Conservation (phyloP, 2,329 filamentous ascomycete genomes). For the Microcyclospora tardicrescens region DNA sequence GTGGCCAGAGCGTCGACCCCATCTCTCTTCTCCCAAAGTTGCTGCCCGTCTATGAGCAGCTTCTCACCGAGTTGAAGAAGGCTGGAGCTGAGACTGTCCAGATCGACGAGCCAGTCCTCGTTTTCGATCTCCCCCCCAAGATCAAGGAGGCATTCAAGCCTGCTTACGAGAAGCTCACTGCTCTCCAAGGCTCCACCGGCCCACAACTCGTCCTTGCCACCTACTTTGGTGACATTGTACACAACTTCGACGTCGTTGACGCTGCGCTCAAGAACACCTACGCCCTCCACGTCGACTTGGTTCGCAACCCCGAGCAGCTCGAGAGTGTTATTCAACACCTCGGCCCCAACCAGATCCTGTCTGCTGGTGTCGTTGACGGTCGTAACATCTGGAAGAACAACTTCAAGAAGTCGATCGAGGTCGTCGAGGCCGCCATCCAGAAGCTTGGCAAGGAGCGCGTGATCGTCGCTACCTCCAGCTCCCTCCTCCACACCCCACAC, state of each 20-base stretch:
- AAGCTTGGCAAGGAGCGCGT: conserved; percentile 96
- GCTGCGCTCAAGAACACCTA: conserved; percentile 60
- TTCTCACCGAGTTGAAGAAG: conserved; percentile 84
- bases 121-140: conserved; percentile 83
- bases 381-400: conserved; percentile 99
- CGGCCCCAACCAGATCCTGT: conserved; percentile 79
- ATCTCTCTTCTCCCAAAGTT: conserved; percentile 91
- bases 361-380: conserved; percentile 91
- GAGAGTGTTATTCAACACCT: conserved; percentile 71
- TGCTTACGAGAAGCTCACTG: conserved; percentile 76
- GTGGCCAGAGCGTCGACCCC: conserved; percentile 81
- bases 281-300: conserved; percentile 86
- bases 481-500: conserved; percentile 96
- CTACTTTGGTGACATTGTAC: conserved; percentile 98
- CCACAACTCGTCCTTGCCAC: conserved; percentile 85
- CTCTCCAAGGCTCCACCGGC: conserved; percentile 58
- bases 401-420: conserved; percentile 89
- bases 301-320: conserved; percentile 97
- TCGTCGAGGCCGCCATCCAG: conserved; percentile 78
- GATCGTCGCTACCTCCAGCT: conserved; percentile 91
- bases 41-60: conserved; percentile 84
- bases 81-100: conserved; percentile 94
- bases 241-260: conserved; percentile 82
- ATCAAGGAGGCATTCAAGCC: conserved; percentile 97
- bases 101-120: conserved; percentile 94